These are phyloP conservation scores for Chaetothyriales sp. DNA, from an alignment of 2,329 filamentous ascomycete species.

Conservation along the genomic window DNA sequence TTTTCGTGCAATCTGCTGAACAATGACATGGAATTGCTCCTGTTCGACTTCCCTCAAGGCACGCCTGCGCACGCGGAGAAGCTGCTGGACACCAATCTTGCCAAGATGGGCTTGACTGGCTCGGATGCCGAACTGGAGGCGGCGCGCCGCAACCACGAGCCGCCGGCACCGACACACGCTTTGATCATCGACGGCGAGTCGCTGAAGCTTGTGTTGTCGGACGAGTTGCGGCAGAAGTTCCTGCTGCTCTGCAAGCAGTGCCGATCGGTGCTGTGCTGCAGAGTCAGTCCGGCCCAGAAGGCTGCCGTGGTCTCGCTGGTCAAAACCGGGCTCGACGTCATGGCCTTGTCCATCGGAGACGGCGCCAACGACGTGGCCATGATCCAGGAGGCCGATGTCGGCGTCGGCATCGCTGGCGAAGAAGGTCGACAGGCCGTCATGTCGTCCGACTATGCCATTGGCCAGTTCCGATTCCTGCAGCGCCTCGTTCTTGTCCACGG, in stretches of 20 bases:
- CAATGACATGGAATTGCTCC: constrained; percentile 94
- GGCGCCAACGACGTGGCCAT: constrained; percentile 94
- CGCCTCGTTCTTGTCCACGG: constrained; percentile 79
- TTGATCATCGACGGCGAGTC: constrained; percentile 92
- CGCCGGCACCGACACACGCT: constrained; percentile 77
- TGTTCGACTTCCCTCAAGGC: constrained; percentile 73
- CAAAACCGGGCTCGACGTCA: constrained; percentile 85
- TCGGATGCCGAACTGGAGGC: constrained; percentile 69
- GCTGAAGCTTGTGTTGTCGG: constrained; percentile 72
- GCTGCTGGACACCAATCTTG: constrained; percentile 61
- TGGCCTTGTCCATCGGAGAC: constrained; percentile 87
- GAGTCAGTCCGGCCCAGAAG: constrained; percentile 93
- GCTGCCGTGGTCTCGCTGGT: constrained; percentile 95
- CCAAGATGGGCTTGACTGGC: constrained; percentile 64
- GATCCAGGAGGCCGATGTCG: constrained; percentile 96
- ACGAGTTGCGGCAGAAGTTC: constrained; percentile 78
- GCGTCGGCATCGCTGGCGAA: constrained; percentile 85
- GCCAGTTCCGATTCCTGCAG: constrained; percentile 80
- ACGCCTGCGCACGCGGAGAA: constrained; percentile 48
- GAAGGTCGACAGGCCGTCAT: constrained; percentile 88
- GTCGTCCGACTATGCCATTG: constrained; percentile 92
- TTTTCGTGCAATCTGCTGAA: constrained; percentile 96
- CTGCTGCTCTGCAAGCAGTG: constrained; percentile 92
- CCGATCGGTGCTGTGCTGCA: constrained; percentile 89
- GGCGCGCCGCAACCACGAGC: constrained; percentile 70